phyloP scores from a whole-genome alignment of 2,329 filamentous ascomycete genomes.

The Grosmannia serpens region DNA sequence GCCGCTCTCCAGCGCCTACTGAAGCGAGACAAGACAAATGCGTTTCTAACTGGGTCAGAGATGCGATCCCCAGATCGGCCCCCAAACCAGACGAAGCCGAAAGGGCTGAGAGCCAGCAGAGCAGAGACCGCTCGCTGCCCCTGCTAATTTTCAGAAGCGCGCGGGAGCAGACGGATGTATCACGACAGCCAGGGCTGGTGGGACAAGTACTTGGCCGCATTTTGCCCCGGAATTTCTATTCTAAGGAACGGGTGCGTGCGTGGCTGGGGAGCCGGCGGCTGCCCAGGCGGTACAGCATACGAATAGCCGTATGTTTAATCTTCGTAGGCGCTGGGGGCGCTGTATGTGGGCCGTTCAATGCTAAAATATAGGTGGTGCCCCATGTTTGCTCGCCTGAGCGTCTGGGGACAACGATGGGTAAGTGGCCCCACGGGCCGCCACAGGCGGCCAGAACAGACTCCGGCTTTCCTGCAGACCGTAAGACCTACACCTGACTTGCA shows the following conservation, averaged over 20 bases:
- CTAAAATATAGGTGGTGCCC: neutral
- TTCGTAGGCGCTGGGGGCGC: conserved; percentile 2
- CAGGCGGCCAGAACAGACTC: neutral
- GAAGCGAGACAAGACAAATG: neutral
- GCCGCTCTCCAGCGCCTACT: neutral
- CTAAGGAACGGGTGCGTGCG: neutral
- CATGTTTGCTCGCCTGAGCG: no score
- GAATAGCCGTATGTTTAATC: neutral
- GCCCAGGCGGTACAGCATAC: neutral
- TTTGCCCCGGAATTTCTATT: neutral
- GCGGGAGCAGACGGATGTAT: neutral
- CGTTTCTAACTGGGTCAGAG: neutral
- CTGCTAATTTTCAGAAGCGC: conserved; percentile 5
- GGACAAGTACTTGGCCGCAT: neutral
- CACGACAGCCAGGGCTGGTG: neutral
- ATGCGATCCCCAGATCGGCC: neutral
- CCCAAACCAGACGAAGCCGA: neutral
- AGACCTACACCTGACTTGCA: neutral
- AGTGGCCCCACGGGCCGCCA: neutral
- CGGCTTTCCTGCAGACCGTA: neutral
- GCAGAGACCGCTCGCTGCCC: neutral
- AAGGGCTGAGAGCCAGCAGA: neutral
- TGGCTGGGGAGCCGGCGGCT: neutral
- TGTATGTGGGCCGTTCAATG: neutral
- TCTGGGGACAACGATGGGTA: neutral